Evolutionary conservation across 2,329 filamentous ascomycete genomes (phyloP), one percentile per base, ranked within the genome.

Genomic region (Fusarium verticillioides): DNA sequence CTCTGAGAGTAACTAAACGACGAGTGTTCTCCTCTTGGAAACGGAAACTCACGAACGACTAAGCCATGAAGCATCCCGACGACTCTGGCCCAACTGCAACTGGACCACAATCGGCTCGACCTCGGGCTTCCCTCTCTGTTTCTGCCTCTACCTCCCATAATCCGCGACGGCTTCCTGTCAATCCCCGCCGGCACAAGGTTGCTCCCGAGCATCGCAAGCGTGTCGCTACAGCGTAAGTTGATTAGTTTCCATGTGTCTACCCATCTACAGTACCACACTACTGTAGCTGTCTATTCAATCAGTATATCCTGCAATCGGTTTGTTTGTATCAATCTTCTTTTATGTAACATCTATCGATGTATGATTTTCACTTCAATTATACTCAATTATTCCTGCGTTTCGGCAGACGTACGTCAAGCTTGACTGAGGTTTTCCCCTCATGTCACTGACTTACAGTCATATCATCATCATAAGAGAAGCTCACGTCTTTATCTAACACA

Each of bases 121-220:
- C 59, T 68, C 77, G 65, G 64, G 16, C 57, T 44, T 50, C 73
- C 67, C 75, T 78, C 46, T 72, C 72, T 42, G 44, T 39, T 42
- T 53, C 63, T 34, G 16, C 30, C 47, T 50, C 49, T 37, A 28
- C 47, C 40, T 36, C 36, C 58, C 76, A 74, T 69, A 76, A 78
- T 43, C 74, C 74, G 36, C 79, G 83, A 60, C 82, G 86, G 60
- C 79, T 87, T 70, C 85, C 86, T 34, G 86, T 87, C 71, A 87
- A 87, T 74, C 85, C 85, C 57, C 84, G 86, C 54, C 82, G 85
- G 58, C 82, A 85, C 73, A 85, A 85, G 78, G 86, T 87, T 56
- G 77, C 83, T 30, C 81, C 83, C 8, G 84, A 85, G 52, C 78
- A 85, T 68, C 82, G 86, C 58, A 87, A 87, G 77, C 83, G 86